Conservation (phyloP, 768 basidiomycete genomes). For the Epithele typhae region DNA sequence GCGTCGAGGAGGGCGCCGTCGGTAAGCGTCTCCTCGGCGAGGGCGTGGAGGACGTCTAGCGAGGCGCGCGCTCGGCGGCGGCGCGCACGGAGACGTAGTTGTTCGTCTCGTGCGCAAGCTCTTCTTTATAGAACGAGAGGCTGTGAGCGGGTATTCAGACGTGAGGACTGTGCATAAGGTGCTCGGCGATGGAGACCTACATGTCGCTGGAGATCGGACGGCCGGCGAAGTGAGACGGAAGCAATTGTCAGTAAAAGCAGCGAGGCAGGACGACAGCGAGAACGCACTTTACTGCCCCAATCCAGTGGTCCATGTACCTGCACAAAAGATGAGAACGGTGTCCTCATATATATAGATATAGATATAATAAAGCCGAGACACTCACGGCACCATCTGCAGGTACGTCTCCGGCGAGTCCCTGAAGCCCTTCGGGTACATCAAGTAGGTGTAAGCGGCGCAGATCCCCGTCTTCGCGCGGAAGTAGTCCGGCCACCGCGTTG, state of each 20-base stretch:
- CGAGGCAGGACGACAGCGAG: not conserved
- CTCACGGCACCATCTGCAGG: constrained; percentile 36
- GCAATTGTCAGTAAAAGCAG: not conserved
- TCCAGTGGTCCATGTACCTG: constrained; percentile 11
- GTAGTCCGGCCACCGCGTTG: constrained; percentile 26
- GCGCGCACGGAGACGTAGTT: constrained; percentile 18
- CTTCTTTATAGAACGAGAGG: constrained; percentile 20
- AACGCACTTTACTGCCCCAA: constrained; percentile 9
- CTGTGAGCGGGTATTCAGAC: not conserved
- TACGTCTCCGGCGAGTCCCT: constrained; percentile 25
- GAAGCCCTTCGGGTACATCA: constrained; percentile 27
- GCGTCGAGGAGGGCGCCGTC: not conserved
- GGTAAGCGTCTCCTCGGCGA: constrained; percentile 9
- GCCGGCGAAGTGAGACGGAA: not conserved
- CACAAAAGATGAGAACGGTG: too few relatives aligned
- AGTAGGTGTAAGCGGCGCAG: constrained; percentile 32
- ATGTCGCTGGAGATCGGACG: constrained; percentile 1
- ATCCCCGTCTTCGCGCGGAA: constrained; percentile 28
- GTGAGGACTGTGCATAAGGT: too few relatives aligned
- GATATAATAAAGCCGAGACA: too few relatives aligned
- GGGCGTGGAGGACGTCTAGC: not conserved
- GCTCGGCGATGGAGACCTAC: not conserved
- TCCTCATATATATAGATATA: too few relatives aligned
- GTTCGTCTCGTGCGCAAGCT: constrained; percentile 13
- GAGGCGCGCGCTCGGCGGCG: constrained; percentile 1